Percentiles rank a stretch among this genome's conserved stretches.
Evolutionary conservation across 2,329 filamentous ascomycete genomes (phyloP).

Genomic region (Monosporascus cannonballus): DNA sequence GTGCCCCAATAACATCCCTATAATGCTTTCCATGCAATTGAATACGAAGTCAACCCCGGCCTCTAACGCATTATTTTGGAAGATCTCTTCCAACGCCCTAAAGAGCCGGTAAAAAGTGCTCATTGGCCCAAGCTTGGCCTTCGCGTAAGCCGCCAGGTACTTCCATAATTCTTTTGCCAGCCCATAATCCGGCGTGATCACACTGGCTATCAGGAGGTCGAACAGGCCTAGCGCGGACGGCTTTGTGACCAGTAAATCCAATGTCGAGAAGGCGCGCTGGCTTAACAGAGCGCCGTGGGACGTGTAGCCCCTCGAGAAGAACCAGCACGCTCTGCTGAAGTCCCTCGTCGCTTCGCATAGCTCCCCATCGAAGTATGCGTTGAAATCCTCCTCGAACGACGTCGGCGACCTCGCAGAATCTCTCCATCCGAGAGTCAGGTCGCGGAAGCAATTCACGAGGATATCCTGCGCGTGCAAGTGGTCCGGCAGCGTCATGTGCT

Average conservation of each 20-base stretch:
- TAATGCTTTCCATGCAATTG: constrained; percentile 16
- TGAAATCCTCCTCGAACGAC: constrained; percentile 10
- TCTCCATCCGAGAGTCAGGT: constrained; percentile 10
- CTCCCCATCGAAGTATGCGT: constrained; percentile 12
- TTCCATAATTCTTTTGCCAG: constrained; percentile 13
- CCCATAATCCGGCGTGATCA: constrained; percentile 11
- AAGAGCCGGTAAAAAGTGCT: constrained; percentile 11
- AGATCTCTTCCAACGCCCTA: constrained; percentile 9
- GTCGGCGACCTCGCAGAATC: constrained; percentile 7
- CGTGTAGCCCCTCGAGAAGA: constrained; percentile 12
- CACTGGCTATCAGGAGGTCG: constrained; percentile 14
- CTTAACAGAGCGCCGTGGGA: constrained; percentile 10
- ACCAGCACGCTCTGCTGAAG: constrained; percentile 16
- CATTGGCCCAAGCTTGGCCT: constrained; percentile 6
- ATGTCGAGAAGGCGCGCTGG: constrained; percentile 11
- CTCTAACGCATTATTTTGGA: constrained; percentile 8
- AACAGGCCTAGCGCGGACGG: constrained; percentile 14
- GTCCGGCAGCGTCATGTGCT: constrained; percentile 12
- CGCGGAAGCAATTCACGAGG: constrained; percentile 13
- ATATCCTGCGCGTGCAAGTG: constrained; percentile 14
- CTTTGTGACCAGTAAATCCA: constrained; percentile 12
- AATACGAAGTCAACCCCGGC: constrained; percentile 13
- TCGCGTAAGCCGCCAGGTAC: constrained; percentile 12
- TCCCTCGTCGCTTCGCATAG: constrained; percentile 15
- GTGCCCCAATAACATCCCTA: constrained; percentile 14